Conservation (phyloP, 306 rosid genomes). For the Cucumis hystrix region DNA sequence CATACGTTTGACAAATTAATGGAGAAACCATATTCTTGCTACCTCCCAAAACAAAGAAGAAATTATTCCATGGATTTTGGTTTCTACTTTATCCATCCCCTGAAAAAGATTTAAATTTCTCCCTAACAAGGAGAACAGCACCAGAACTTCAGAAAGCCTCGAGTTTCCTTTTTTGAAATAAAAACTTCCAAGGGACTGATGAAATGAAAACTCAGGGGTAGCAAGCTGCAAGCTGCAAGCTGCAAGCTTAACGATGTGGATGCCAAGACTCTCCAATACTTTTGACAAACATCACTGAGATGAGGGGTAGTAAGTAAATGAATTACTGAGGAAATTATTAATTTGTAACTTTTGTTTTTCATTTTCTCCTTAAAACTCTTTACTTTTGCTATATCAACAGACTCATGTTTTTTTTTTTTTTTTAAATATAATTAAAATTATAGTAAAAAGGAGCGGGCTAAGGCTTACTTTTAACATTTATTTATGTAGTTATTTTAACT, state of each 20-base stretch:
- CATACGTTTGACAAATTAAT: not conserved
- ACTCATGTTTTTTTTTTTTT: not conserved
- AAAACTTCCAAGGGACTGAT: not conserved
- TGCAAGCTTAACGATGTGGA: not conserved
- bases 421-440: not conserved
- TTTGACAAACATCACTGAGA: not conserved
- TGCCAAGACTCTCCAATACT: not conserved
- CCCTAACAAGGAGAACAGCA: not conserved
- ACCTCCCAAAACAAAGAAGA: not conserved
- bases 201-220: not conserved
- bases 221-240: not conserved
- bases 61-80: not conserved
- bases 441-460: not conserved
- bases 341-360: not conserved
- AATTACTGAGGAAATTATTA: not conserved
- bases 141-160: no score
- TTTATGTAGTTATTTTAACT: not conserved
- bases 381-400: not conserved
- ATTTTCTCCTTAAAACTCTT: not conserved
- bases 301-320: not conserved
- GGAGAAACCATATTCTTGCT: not conserved
- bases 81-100: not conserved
- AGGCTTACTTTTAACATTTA: not conserved
- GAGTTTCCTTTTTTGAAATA: not conserved
- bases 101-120: not conserved